Evolutionary conservation across 2,329 filamentous ascomycete genomes (phyloP), one percentile per base, ranked within the genome.

Genomic region (Fusarium dimerum): DNA sequence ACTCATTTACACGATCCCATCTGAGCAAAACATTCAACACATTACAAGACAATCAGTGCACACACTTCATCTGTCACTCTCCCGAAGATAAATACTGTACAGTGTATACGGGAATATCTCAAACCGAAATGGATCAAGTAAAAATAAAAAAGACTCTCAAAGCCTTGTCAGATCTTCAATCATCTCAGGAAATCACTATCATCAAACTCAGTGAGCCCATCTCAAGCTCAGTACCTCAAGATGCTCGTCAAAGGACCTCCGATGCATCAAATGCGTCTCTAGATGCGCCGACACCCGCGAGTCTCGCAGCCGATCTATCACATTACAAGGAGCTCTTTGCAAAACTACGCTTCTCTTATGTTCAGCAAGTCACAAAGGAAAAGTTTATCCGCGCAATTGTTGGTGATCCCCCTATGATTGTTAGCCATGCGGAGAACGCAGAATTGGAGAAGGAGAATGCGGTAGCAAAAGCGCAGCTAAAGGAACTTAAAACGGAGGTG

Each of bases 311-410:
- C 29, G 93, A 97, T 71, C 79, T 97, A 29, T 79, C 82, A 30
- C 92, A 97, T 72, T 97, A 97, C 76, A 91, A 90, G 75, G 92
- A 97, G 73, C 83, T 97, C 17, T 99, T 97, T 73, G 88, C 91
- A 40, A 97, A 99, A 75, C 81, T 97, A 39, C 90, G 93, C 63
- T 97, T 97, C 78, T 95, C 90, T 59, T 97, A 97, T 73, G 89
- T 97, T 63, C 94, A 99, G 74, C 94, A 97, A 77, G 92, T 97
- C 57, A 97, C 93, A 42, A 99, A 97, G 74, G 94, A 99, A 71
- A 96, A 96, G 67, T 97, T 97, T 72, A 87, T 99, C 49, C 90
- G 92, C 61, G 87, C 90, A 58, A 95, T 97, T 63, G 91, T 95
- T 15, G 91, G 90, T 57, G 90, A 96, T 57, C 91, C 92, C 45